phyloP scores from a whole-genome alignment of 1,284 basidiomycete genomes.

The Moniliophthora roreri region DNA sequence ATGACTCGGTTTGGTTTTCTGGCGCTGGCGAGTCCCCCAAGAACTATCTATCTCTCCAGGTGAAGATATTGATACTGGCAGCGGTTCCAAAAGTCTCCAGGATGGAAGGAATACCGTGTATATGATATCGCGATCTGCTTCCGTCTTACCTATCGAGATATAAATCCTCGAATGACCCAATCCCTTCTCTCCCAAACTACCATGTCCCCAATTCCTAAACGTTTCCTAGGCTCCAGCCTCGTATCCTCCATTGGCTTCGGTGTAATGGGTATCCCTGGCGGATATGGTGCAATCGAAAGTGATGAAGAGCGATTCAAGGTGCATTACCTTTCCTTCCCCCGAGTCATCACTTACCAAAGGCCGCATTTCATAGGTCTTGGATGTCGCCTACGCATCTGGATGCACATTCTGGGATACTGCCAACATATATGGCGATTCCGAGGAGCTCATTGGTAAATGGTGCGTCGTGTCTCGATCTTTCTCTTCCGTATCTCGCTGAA shows the following conservation, averaged over 20 bases:
- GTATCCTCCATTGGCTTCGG: constrained; percentile 25
- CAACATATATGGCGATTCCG: constrained; percentile 36
- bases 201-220: too few relatives aligned
- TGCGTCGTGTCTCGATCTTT: too few relatives aligned
- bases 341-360: background rate
- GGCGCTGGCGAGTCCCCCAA: too few relatives aligned
- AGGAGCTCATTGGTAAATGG: constrained; percentile 41
- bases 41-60: too few relatives aligned
- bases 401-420: constrained; percentile 39
- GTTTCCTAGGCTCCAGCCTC: background rate
- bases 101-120: too few relatives aligned
- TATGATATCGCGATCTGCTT: too few relatives aligned
- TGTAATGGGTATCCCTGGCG: constrained; percentile 21
- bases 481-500: background rate
- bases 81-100: too few relatives aligned
- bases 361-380: constrained; percentile 31
- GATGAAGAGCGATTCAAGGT: constrained; percentile 21
- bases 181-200: too few relatives aligned
- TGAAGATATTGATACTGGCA: too few relatives aligned
- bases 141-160: too few relatives aligned
- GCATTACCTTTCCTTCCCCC: background rate
- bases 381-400: constrained; percentile 33
- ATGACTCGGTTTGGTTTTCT: too few relatives aligned
- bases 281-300: constrained; percentile 16
- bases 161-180: too few relatives aligned